Base-by-base conservation (phyloP, 2,329 filamentous ascomycete genomes). In the Sphaceloma murrayae region DNA sequence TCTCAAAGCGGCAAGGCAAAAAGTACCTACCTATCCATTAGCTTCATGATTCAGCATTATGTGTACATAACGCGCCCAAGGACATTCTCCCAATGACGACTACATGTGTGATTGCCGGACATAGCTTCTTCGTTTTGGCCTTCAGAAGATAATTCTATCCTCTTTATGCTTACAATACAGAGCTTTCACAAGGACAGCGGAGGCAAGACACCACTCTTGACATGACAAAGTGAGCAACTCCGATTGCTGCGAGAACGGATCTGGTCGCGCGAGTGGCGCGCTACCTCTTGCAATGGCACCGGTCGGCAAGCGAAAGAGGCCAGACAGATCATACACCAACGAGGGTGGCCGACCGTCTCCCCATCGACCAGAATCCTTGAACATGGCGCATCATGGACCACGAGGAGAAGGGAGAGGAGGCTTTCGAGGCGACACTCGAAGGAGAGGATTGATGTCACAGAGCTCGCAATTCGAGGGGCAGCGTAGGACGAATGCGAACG, bases 291-390 rank as follows among this genome's bases (percentile, higher is more conserved):
- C 51, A 58, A 76, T 76, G 73, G 64, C 70, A 59, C 70, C 68
- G 51, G 61, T 62, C 51, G 63, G 65, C 44, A 80, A 79, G 66
- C 67, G 75, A 50, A 78, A 78, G 66, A 66, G 70, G 47, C 59
- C 62, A 24, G 69, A 72, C 34, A 62, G 66, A 49, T 62, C 58
- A 34, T 63, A 60, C 47, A 63, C 67, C 10, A 59, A 68, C 40
- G 67, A 71, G 51, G 62, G 68, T 46, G 56, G 53, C 38, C 52
- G 70, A 46, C 67, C 67, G 29, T 73, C 70, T 46, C 70, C 70
- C 13, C 68, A 73, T 54, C 65, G 67, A 36, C 70, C 70, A 11
- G 65, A 70, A 51, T 65, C 64, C 48, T 54, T 70, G 45, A 56
- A 67, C 52, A 66, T 77, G 52, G 73, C 72, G 49, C 72, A 75